These are phyloP conservation scores for Saccharata proteae DNA, from an alignment of 2,329 filamentous ascomycete genomes.

Conservation along the genomic window DNA sequence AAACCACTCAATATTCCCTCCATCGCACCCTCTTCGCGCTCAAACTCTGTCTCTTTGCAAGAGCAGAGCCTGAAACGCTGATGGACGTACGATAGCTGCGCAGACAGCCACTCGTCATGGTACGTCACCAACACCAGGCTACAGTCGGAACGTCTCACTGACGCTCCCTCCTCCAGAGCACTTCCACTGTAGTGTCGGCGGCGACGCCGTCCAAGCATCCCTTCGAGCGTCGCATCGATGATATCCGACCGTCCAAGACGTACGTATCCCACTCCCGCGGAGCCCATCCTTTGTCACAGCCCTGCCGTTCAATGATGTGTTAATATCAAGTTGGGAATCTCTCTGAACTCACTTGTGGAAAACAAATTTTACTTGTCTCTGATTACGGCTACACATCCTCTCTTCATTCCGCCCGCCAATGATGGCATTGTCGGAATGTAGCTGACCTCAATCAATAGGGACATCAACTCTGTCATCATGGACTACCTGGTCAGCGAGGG, in stretches of 20 bases:
- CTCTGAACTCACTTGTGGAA: conserved; percentile 96
- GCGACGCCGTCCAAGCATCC: conserved; percentile 53
- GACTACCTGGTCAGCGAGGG: conserved; percentile 96
- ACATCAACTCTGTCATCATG: conserved; percentile 90
- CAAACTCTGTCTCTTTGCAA: conserved; percentile 2
- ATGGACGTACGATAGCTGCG: conserved; percentile 24
- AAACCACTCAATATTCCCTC: not conserved
- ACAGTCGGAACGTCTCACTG: conserved; percentile 4
- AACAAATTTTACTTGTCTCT: conserved; percentile 71
- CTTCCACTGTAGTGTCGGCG: conserved; percentile 59
- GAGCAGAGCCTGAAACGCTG: conserved; percentile 15
- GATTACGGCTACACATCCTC: conserved; percentile 30
- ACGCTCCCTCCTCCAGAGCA: no score
- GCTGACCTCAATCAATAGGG: conserved; percentile 43
- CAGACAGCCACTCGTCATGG: conserved; percentile 21
- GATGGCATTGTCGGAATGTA: no score
- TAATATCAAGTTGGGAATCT: conserved; percentile 99
- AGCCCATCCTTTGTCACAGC: conserved; percentile 20
- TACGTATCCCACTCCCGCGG: conserved; percentile 41
- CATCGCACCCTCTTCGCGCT: conserved; percentile 1
- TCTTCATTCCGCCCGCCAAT: conserved; percentile 10
- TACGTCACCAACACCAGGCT: conserved; percentile 12
- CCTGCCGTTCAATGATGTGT: conserved; percentile 56
- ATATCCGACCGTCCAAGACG: conserved; percentile 82
- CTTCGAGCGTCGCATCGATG: conserved; percentile 73